Evolutionary conservation across 495 filamentous ascomycete genomes (phyloP).

Genomic region (Talaromyces proteolyticus): DNA sequence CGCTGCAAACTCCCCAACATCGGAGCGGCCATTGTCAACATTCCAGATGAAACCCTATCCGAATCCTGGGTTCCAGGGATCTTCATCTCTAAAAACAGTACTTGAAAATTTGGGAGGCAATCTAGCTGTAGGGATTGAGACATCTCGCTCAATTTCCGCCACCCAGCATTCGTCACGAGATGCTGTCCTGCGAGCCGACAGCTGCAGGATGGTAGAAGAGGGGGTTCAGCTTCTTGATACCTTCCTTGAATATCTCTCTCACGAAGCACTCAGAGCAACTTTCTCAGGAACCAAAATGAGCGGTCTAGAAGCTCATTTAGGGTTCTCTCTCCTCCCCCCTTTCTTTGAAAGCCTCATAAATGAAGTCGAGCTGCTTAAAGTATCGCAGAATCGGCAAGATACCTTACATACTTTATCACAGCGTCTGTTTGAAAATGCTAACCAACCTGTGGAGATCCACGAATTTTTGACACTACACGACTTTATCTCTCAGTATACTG

Average conservation of each 20-base stretch:
- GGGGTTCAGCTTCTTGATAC: slow-evolving; percentile 4
- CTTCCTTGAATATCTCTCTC: slow-evolving; percentile 4
- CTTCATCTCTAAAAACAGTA: slow-evolving; percentile 21
- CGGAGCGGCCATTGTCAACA: slow-evolving; percentile 4
- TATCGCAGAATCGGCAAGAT: slow-evolving; percentile 2
- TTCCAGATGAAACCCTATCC: slow-evolving; percentile 28
- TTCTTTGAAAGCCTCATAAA: slow-evolving; percentile 6
- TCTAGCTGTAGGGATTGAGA: slow-evolving; percentile 2
- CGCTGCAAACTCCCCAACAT: background rate
- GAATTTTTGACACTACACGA: slow-evolving; percentile 12
- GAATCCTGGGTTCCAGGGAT: slow-evolving; percentile 37
- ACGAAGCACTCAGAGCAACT: slow-evolving; percentile 1
- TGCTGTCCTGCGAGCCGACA: slow-evolving; percentile 8
- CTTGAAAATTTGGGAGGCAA: slow-evolving; percentile 27
- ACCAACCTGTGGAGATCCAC: slow-evolving; percentile 20
- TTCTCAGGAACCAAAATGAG: slow-evolving; percentile 4
- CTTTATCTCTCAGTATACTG: slow-evolving; percentile 27
- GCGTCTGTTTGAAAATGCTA: slow-evolving; percentile 27
- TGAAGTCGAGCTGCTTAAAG: slow-evolving; percentile 1
- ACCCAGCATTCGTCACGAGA: slow-evolving; percentile 6
- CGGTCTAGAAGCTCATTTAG: slow-evolving; percentile 4
- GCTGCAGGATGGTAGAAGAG: slow-evolving; percentile 6
- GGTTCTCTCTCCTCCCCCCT: slow-evolving; percentile 2
- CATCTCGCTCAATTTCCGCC: background rate
- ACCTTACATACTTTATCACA: slow-evolving; percentile 6